Base-by-base conservation (phyloP, 352 stramenopile species). In the Phytophthora pisi region DNA sequence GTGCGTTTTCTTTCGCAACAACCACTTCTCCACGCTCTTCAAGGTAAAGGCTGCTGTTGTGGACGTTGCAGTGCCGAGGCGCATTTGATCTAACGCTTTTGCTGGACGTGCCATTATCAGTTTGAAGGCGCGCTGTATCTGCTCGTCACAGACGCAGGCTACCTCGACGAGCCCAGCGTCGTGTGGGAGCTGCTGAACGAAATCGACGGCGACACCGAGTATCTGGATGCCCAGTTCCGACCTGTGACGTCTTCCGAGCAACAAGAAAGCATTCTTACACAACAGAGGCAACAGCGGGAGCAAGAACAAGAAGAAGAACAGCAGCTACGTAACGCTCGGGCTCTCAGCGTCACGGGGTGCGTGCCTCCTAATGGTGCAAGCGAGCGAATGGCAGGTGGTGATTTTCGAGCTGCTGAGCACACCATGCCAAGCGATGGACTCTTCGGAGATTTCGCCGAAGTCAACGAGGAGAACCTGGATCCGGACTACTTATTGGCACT, bases 1-100 rank as follows among this genome's bases (percentile, higher is more conserved):
- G 20, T 95, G 80, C 20, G 95, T 99, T 11, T 99, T 99, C 75
- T 99, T 99, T 70, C 95, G 97, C 20, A 99, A 99, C 84, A 99
- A 99, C 68, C 98, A 99, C 63, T 99, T 99, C 68, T 97, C 87
- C 16, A 99, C 97, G 1, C 68, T 99, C 15, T 99, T 99, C 52
- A 99, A 96, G 82, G 86, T 93, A 62, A 45, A 45, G 18, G 38
- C 38, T 45, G 16, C 11, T n/a, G 38, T 45, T n/a, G 11, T 16
- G 1, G 38, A 45, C 15, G 38, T 18, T n/a, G 38, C 38, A 45
- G 16, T 20, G 9, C 36, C 15, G 3, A 28, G 26, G 26, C 20
- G 26, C 26, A 4, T 30, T 18, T 47, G n/a, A 2, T 51, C 49
- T 64, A 53, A 73, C 42, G 3, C 20, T 34, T 11, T 47, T 40